Evolutionary conservation across 78 protist species (phyloP), one percentile per base, ranked within the genome.

Genomic region (Dictyostelium purpureum): DNA sequence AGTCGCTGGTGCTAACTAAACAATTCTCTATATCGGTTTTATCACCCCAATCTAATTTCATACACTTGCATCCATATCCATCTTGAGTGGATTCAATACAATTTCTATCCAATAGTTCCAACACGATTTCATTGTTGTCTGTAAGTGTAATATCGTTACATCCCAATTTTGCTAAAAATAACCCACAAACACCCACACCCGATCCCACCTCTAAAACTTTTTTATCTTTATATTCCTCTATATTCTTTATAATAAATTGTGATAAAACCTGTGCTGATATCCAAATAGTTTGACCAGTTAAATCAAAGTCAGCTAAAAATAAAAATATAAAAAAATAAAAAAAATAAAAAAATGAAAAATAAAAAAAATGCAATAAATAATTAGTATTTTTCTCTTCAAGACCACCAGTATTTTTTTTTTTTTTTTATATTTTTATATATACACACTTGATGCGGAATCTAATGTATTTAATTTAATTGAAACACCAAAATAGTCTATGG

Each of bases 251-350:
- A 14, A 85, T 85, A 73, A 73, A 85, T 21, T 57, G 92, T 6
- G 92, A 59, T 18, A 85, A 43, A 10, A 85, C 43, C 24, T 56
- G 54, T 42, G 92, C 92, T 19, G 82, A 45, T 31, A 82, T 81
- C 92, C 92, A 85, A 40, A 85, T 73, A 35, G 57, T 61, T 43
- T 85, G 92, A 42, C 92, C 92, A 59, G 92, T 85, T 43, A 85
- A 31, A 57, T 85, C 92, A 61, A 38, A 73, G 26, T 73, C 83
- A 40, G 92, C 80, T 69, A 43, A 26, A 19, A 0, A 24, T 43
- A 43, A 43, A 52, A 52, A 52, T 21, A 52, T 52, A 52, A 52
- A 52, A 52, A 52, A 52, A 21, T 21, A 52, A 56, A 56, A 16
- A 56, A n/a, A 24, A 2, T 11, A 56, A 56, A 52, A 52, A 19